Evolutionary conservation across 345 rosid genomes (phyloP).

Genomic region (Populus davidiana): DNA sequence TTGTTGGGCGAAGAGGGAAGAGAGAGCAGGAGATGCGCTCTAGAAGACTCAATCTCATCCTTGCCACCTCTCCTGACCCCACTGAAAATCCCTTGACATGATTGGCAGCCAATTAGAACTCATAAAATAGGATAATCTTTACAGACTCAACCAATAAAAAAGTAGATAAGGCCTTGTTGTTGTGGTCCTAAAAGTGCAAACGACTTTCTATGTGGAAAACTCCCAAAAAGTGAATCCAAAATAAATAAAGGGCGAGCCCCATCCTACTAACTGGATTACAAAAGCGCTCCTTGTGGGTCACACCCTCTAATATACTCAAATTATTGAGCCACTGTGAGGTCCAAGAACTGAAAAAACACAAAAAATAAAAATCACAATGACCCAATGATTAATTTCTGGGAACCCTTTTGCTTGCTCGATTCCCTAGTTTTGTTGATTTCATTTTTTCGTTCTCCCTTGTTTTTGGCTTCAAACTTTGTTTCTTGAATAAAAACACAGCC

Average conservation of each 20-base stretch:
- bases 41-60: constrained; percentile 2
- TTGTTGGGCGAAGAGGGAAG: not conserved
- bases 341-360: not conserved
- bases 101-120: constrained; percentile 48
- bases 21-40: not conserved
- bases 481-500: not conserved
- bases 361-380: not conserved
- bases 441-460: not conserved
- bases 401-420: not conserved
- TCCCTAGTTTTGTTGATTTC: not conserved
- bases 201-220: not conserved
- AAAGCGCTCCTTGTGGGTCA: constrained; percentile 34
- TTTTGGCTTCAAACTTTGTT: not conserved
- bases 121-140: constrained; percentile 44
- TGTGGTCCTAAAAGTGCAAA: constrained; percentile 41
- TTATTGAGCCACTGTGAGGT: not conserved
- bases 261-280: not conserved
- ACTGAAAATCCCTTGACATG: constrained; percentile 54
- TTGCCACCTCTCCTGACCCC: not conserved
- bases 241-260: constrained; percentile 2
- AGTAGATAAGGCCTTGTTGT: constrained; percentile 58
- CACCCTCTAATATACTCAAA: not conserved
- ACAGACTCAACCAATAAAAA: constrained; percentile 46
- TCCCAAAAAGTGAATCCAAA: constrained; percentile 33
- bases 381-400: not conserved